A percentile compares a stretch with the other conserved stretches of the same genome.
Conservation (phyloP, 2,329 filamentous ascomycete species). For the Thelonectria olida region DNA sequence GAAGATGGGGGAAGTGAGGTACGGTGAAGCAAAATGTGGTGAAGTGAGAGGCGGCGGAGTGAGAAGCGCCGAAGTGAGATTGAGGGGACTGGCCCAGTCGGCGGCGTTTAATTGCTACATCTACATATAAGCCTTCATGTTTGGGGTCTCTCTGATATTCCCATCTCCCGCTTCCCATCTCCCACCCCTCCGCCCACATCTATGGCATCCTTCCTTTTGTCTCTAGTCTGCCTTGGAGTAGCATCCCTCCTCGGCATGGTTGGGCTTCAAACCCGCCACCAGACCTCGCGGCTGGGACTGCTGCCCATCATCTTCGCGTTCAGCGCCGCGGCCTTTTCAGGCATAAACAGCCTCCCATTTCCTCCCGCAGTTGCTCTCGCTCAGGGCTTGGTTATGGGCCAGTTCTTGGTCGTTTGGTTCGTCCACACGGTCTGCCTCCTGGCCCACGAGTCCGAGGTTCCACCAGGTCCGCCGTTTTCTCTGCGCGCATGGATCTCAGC, state of each 20-base stretch:
- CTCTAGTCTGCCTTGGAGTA: constrained; percentile 1
- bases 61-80: not conserved
- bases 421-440: constrained; percentile 3
- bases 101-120: not conserved
- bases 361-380: not conserved
- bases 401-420: constrained; percentile 11
- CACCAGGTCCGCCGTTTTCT: constrained; percentile 1
- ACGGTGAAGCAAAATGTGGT: not conserved
- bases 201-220: constrained; percentile 3
- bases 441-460: not conserved
- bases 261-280: constrained; percentile 8
- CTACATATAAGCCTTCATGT: not conserved
- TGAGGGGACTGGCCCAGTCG: not conserved
- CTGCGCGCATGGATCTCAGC: not conserved
- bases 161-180: not conserved
- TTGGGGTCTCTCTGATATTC: not conserved
- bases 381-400: constrained; percentile 4
- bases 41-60: not conserved
- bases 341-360: constrained; percentile 8
- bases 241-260: constrained; percentile 2
- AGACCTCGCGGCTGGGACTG: not conserved
- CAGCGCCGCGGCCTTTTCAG: constrained; percentile 1
- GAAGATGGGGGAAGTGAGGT: not conserved
- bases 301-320: constrained; percentile 7
- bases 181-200: not conserved